Evolutionary conservation across 345 rosid genomes (phyloP), one percentile per base, ranked within the genome.

Genomic region (Limnanthes douglasii): DNA sequence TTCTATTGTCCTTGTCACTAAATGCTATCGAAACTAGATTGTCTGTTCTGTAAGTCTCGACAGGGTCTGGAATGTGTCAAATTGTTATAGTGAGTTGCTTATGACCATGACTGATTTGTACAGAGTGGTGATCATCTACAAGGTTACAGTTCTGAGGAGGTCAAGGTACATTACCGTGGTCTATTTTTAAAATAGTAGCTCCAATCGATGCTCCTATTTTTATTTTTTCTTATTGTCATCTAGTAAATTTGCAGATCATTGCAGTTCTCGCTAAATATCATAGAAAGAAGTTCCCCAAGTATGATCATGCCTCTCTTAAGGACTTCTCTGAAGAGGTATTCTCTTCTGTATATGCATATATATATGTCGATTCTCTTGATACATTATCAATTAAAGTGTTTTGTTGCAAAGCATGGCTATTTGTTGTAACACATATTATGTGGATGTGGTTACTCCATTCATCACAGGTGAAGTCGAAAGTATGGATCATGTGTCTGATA

Each of bases 191-290:
- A 22, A 14, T 15, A 29, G 23, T 38, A 35, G 12, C 34, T 22
- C 25, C 25, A 35, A 32, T 42, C 26, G 17, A 31, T 18, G n/a
- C n/a, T n/a, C n/a, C n/a, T 2, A 26, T 31, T 14, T 11, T 13
- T 32, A 31, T 15, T 17, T 37, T 11, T 38, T 47, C 53, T 64
- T 38, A 59, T 46, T 5, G 15, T 5, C 10, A 3, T 45, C 28
- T 50, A 9, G 14, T 18, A 14, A 24, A 19, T 19, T 46, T 60
- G 18, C 59, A 80, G 93, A 34, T 75, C 48, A 67, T 80, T 41
- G 82, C 82, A 9, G 29, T 72, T 31, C 86, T 80, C 22, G 48
- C 65, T 29, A 69, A 64, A 63, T 60, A 70, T 61, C 86, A 80
- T 35, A 53, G 85, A 51, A 79, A 74, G 54, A 79, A 74, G 46